Evolutionary conservation across 805 yeast species (phyloP), one percentile per base, ranked within the genome.

Genomic region (Teunomyces barrocoloradensis): DNA sequence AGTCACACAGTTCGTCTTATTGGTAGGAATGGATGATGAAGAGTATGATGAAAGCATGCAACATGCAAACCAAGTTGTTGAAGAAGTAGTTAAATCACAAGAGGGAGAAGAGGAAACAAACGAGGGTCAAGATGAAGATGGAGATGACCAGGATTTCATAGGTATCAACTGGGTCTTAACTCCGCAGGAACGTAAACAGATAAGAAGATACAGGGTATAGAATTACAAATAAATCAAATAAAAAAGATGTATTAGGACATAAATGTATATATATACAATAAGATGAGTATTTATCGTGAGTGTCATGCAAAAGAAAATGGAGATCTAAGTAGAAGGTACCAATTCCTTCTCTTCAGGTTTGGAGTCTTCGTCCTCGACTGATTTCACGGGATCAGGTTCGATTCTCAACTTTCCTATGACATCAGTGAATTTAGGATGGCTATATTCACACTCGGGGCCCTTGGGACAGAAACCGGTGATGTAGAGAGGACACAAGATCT

Each of bases 1-100:
- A 49, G 82, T 89, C 5, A 89, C 96, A 0, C 98, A 92, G 63
- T 76, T 94, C 37, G 86, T 89, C 17, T 78, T 89, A 73, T 73
- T 89, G 39, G 72, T 90, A 35, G 94, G 96, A 4, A 77, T 89
- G 68, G 97, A 89, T 55, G 91, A 87, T 49, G 78, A 73, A 32
- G 78, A 73, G 54, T 73, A 73, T 46, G 74, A 68, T 33, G 66
- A 71, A 53, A 69, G 73, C 50, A 44, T 54, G 36, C 57, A 58
- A 37, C 52, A 53, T 42, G 43, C 29, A 9, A 55, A 56, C 44
- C 59, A 54, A 37, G 25, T 21, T 7, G 29, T 37, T n/a, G 40
- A 37, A 37, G 40, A 37, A 13, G 40, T 23, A 10, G 28, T 13
- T n/a, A 21, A 37, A 37, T 13, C 52, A 46, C 33, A 45, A 32